These are phyloP conservation scores for Clavulina sp. DNA, from an alignment of 768 basidiomycete species.

Conservation along the genomic window DNA sequence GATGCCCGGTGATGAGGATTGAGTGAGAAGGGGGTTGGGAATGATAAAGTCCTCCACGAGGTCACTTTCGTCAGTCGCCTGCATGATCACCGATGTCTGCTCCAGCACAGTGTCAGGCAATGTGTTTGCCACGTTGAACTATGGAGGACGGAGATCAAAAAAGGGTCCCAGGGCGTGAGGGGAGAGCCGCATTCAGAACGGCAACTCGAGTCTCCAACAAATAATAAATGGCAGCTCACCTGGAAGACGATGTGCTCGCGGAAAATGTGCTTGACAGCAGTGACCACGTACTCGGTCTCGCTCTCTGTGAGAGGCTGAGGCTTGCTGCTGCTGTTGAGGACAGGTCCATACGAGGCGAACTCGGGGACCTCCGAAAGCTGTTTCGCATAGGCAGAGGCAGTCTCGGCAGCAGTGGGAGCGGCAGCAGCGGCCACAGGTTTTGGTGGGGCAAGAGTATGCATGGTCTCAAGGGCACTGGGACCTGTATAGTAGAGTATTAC, in stretches of 20 bases:
- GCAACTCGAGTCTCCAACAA: too few relatives aligned
- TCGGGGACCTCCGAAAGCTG: slow-evolving; percentile 81
- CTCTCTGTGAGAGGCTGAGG: slow-evolving; percentile 79
- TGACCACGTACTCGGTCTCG: slow-evolving; percentile 96
- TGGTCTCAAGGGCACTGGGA: slow-evolving; percentile 73
- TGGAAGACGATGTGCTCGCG: slow-evolving; percentile 93
- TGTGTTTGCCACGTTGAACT: slow-evolving; percentile 98
- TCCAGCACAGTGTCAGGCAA: slow-evolving; percentile 90
- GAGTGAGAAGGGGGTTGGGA: slow-evolving; percentile 49
- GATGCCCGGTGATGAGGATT: slow-evolving; percentile 58
- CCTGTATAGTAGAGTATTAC: slow-evolving; percentile 26
- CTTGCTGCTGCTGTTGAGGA: slow-evolving; percentile 70
- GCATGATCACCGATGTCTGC: slow-evolving; percentile 86
- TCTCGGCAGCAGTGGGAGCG: slow-evolving; percentile 65
- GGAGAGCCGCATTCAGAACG: not conserved
- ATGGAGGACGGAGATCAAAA: not conserved
- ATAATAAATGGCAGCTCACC: slow-evolving; percentile 28
- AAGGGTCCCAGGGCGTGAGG: not conserved
- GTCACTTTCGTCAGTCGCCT: slow-evolving; percentile 49
- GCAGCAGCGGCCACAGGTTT: slow-evolving; percentile 34
- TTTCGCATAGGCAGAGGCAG: slow-evolving; percentile 69
- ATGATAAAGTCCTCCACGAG: slow-evolving; percentile 93
- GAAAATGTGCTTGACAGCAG: slow-evolving; percentile 93
- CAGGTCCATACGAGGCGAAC: slow-evolving; percentile 64
- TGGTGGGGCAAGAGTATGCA: slow-evolving; percentile 44